phyloP scores from a whole-genome alignment of 495 filamentous ascomycete species.

The Hyaloscypha variabilis region DNA sequence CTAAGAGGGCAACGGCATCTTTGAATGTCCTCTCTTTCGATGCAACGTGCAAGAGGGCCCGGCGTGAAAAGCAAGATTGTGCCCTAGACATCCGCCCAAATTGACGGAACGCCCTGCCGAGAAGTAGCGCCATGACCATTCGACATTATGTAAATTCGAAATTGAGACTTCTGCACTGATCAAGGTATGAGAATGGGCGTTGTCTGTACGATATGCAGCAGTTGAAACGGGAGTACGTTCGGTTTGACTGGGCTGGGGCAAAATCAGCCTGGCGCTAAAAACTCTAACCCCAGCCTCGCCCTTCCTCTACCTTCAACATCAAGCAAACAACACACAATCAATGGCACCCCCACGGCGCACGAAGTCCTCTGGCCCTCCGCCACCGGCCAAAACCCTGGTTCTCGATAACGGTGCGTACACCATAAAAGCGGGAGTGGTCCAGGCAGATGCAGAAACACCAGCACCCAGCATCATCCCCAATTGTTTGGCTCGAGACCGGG shows the following conservation, averaged over 20 bases:
- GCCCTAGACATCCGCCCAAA: neutral
- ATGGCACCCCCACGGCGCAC: conserved; percentile 50
- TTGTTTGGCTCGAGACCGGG: conserved; percentile 80
- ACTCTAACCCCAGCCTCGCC: neutral
- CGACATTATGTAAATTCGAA: too few relatives aligned
- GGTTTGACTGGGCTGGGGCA: too few relatives aligned
- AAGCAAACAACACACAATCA: neutral
- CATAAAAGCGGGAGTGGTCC: conserved; percentile 87
- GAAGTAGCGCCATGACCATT: too few relatives aligned
- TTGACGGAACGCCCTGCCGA: too few relatives aligned
- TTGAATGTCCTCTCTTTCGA: conserved; percentile 43
- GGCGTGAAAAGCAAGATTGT: neutral
- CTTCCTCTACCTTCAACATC: neutral
- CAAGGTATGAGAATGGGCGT: too few relatives aligned
- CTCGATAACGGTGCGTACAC: conserved; percentile 94
- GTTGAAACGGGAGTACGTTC: too few relatives aligned
- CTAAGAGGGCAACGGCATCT: conserved; percentile 53
- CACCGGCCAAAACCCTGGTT: conserved; percentile 72
- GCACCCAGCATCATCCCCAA: conserved; percentile 68
- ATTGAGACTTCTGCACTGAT: too few relatives aligned
- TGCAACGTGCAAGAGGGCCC: neutral
- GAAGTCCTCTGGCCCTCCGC: conserved; percentile 41
- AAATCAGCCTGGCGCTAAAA: neutral
- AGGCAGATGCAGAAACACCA: conserved; percentile 19
- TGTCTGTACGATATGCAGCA: too few relatives aligned